Conservation (phyloP, 495 filamentous ascomycete genomes). For the Neurospora hispaniola region DNA sequence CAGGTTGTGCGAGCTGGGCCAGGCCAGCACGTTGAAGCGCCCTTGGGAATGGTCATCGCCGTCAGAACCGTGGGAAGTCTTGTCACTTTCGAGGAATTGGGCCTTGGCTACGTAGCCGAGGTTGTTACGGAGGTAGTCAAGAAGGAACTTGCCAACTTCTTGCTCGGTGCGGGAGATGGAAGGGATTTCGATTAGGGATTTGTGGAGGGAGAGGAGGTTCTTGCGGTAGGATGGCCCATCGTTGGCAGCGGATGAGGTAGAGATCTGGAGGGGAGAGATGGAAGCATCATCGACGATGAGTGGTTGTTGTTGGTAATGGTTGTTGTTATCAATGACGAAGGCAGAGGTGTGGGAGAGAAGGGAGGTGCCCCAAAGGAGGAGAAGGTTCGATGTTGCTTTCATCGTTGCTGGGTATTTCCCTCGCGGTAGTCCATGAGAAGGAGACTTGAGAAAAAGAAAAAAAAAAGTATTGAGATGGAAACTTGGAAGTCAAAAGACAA, state of each 20-base stretch:
- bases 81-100: conserved; percentile 52
- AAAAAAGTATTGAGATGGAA: not conserved
- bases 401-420: not conserved
- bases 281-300: not conserved
- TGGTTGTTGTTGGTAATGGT: not conserved
- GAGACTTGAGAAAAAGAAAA: too few species aligned
- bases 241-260: not conserved
- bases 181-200: conserved; percentile 59
- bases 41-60: conserved; percentile 31
- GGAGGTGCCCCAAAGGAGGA: not conserved
- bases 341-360: not conserved
- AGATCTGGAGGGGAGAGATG: not conserved
- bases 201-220: conserved; percentile 64
- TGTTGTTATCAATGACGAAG: not conserved
- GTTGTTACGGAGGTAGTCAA: conserved; percentile 44
- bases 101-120: conserved; percentile 42
- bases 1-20: conserved; percentile 29
- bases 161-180: conserved; percentile 70
- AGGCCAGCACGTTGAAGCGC: conserved; percentile 67
- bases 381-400: not conserved
- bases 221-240: conserved; percentile 26
- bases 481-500: not conserved
- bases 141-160: conserved; percentile 56
- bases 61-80: conserved; percentile 6
- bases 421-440: not conserved